Percentiles rank a stretch among this genome's conserved stretches.
These are phyloP conservation scores for Trichoderma arundinaceum DNA, from an alignment of 2,329 filamentous ascomycete genomes.

Conservation along the genomic window DNA sequence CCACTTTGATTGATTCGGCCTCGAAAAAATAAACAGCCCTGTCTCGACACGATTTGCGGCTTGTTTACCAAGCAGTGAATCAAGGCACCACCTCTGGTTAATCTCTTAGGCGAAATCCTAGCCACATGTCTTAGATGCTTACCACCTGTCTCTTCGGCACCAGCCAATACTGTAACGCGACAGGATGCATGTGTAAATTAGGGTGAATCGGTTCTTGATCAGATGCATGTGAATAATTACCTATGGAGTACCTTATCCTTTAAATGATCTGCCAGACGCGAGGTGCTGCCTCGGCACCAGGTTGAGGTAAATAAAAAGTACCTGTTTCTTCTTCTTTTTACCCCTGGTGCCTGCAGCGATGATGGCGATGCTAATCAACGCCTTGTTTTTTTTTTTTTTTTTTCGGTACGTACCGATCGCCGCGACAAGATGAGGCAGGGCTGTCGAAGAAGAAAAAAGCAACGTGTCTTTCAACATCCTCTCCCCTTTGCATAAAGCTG, in stretches of 20 bases:
- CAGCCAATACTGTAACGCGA: conserved; percentile 17
- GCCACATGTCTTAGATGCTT: conserved; percentile 18
- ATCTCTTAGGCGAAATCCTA: neutral
- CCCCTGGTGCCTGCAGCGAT: conserved; percentile 14
- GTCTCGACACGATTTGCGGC: conserved; percentile 17
- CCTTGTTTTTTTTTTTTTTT: neutral
- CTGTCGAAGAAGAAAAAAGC: neutral
- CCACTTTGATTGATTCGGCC: neutral
- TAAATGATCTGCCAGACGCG: too few species aligned
- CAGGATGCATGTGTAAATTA: conserved; percentile 17
- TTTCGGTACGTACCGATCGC: conserved; percentile 8
- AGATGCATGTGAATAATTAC: conserved; percentile 4
- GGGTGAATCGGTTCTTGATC: conserved; percentile 5
- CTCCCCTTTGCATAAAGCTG: neutral
- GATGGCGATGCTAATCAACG: neutral
- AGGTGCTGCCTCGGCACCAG: neutral
- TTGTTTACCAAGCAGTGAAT: neutral
- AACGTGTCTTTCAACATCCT: conserved; percentile 5
- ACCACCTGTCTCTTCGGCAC: neutral
- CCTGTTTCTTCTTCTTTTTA: neutral
- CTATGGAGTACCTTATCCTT: neutral
- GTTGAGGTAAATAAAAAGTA: neutral
- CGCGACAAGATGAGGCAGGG: neutral
- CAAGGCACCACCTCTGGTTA: neutral
- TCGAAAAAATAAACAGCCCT: neutral